Evolutionary conservation across 768 basidiomycete species (phyloP), one percentile per base, ranked within the genome.

Genomic region (Auricularia heimuer): DNA sequence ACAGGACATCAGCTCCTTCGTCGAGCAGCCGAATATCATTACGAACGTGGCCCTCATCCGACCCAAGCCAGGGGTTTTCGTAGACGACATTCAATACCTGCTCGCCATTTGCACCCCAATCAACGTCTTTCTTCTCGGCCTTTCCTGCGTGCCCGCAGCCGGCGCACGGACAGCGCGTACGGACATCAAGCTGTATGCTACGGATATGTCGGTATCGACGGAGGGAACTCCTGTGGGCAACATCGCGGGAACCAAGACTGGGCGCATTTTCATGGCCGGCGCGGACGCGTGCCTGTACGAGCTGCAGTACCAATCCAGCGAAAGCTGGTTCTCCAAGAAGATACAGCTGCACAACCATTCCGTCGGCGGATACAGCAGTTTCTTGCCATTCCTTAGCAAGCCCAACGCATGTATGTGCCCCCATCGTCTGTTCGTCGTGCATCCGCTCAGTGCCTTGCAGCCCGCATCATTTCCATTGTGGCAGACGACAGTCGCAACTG

Each of bases 201-300:
- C 94, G 34, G 93, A 95, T 75, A 83, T 97, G 74, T 82, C 84
- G 3, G 79, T 92, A 42, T 76, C 85, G 2, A 86, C 87, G 12
- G 92, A 94, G 66, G 74, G 71, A 29, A 81, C 92, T 64, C 87
- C 92, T 72, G 95, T 98, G 92, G 79, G 84, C 3, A 88, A 88
- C 54, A 89, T 97, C 60, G 79, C 84, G 64, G 92, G 91, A 6
- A 92, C 90, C 1, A 72, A 79, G 33, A 85, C 88, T 44, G 96
- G 96, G 54, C 82, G 94, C 63, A 94, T 97, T 67, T 95, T 98
- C 76, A 91, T 96, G 89, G 83, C 83, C 62, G 92, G 92, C 14
- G 79, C 82, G 10, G 93, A 96, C 70, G 94, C 94, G 14, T 86
- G 87, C 72, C 76, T 98, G 63, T 97, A 96, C 74, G 96, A 98